Percentiles rank a stretch among this genome's conserved stretches.
These are phyloP conservation scores for Geranomyces michiganensis DNA, from an alignment of 192 early-diverging fungal species.

Conservation along the genomic window DNA sequence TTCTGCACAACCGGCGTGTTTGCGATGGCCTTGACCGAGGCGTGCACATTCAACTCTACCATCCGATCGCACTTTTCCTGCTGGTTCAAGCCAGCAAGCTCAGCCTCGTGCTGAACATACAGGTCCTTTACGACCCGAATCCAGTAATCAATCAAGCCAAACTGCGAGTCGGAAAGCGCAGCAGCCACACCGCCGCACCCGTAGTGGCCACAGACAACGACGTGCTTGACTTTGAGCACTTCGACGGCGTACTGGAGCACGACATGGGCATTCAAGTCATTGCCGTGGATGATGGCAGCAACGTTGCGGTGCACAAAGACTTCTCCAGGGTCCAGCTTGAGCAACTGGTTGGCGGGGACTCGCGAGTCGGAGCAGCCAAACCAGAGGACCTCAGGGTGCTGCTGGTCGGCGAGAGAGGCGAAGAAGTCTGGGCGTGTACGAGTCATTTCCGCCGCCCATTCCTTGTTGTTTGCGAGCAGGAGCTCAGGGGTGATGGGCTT, in stretches of 20 bases:
- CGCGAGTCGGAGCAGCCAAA: constrained; percentile 95
- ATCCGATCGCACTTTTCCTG: constrained; percentile 38
- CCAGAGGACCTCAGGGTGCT: constrained; percentile 86
- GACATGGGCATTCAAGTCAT: constrained; percentile 79
- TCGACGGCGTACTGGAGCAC: constrained; percentile 95
- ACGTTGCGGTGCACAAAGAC: constrained; percentile 98
- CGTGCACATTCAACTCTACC: constrained; percentile 74
- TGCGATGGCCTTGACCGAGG: constrained; percentile 70
- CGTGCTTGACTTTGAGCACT: constrained; percentile 87
- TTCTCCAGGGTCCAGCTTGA: constrained; percentile 70
- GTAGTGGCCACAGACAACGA: constrained; percentile 83
- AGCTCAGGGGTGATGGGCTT: constrained; percentile 4
- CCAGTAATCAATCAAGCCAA: constrained; percentile 91
- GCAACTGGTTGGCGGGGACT: constrained; percentile 75
- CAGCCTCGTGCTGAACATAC: constrained; percentile 60
- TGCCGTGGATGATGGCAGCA: constrained; percentile 83
- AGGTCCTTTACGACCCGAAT: constrained; percentile 84
- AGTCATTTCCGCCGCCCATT: constrained; percentile 40
- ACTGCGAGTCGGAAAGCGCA: constrained; percentile 40
- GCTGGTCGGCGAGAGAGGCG: constrained; percentile 67
- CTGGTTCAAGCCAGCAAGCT: constrained; percentile 46
- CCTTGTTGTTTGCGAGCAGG: constrained; percentile 15
- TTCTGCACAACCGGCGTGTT: constrained; percentile 79
- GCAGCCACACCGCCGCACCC: constrained; percentile 50
- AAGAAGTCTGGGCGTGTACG: constrained; percentile 71